Percentiles rank a stretch among this genome's conserved stretches.
Evolutionary conservation across 331 rosid genomes (phyloP).

Genomic region (Pyracantha coccinea): DNA sequence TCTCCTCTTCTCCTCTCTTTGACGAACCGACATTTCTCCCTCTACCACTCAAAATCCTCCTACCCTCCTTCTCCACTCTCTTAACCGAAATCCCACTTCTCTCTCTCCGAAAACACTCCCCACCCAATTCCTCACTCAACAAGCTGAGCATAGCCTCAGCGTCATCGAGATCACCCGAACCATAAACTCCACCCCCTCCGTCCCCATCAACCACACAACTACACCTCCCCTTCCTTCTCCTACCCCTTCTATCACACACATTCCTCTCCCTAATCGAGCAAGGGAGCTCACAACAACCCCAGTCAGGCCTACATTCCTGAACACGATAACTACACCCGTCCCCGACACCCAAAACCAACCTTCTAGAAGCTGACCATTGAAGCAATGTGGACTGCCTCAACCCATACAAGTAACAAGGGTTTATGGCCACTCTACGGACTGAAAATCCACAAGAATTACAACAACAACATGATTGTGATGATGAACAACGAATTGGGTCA

Average conservation of each 20-base stretch:
- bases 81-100: constrained; percentile 24
- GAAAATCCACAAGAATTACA: constrained; percentile 42
- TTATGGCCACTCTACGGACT: constrained; percentile 30
- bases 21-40: constrained; percentile 28
- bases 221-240: constrained; percentile 34
- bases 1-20: constrained; percentile 35
- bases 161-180: constrained; percentile 31
- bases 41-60: constrained; percentile 18
- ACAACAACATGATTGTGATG: constrained; percentile 25
- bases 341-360: constrained; percentile 47
- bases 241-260: constrained; percentile 30
- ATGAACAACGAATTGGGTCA: constrained; percentile 26
- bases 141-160: constrained; percentile 63
- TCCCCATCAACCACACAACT: constrained; percentile 28
- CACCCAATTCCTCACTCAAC: constrained; percentile 61
- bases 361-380: constrained; percentile 63
- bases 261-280: constrained; percentile 31
- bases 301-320: constrained; percentile 30
- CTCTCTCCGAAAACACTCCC: constrained; percentile 21
- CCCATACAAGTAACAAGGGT: constrained; percentile 46
- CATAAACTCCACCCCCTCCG: constrained; percentile 22
- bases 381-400: constrained; percentile 75
- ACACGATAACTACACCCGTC: constrained; percentile 32
- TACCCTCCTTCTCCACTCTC: constrained; percentile 33
- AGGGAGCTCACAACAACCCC: constrained; percentile 33